Evolutionary conservation across 305 asterid genomes (phyloP).

Genomic region (Solanum chacoense): DNA sequence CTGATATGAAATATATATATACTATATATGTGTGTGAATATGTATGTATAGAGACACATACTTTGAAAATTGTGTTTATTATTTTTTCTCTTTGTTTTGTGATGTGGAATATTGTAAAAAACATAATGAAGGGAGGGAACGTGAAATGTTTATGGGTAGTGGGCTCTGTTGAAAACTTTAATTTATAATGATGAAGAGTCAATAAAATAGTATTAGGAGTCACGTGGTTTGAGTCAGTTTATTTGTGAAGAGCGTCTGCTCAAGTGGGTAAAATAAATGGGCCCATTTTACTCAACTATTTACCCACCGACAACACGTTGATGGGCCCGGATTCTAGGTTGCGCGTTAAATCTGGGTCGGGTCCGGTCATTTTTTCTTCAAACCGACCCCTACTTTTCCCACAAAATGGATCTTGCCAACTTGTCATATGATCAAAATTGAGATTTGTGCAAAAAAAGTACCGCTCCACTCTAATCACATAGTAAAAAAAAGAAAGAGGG

Average conservation of each 20-base stretch:
- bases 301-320: slow-evolving; percentile 11
- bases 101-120: not conserved
- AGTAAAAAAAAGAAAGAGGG: not conserved
- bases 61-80: not conserved
- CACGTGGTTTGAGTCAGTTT: slow-evolving; percentile 14
- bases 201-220: slow-evolving; percentile 4
- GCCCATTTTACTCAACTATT: not conserved
- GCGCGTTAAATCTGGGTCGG: not conserved
- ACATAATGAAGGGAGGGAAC: not conserved
- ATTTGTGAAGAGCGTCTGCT: not conserved
- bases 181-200: not conserved
- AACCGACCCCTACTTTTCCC: not conserved
- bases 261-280: slow-evolving; percentile 6
- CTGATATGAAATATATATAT: not conserved
- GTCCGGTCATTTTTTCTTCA: not conserved
- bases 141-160: slow-evolving; percentile 16
- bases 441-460: not conserved
- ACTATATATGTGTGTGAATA: not conserved
- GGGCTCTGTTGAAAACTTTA: not conserved
- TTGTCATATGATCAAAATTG: not conserved
- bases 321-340: slow-evolving; percentile 8
- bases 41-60: not conserved
- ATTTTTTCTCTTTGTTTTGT: not conserved
- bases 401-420: not conserved
- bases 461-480: too few species aligned